These are phyloP conservation scores for Russula griseocarnosa DNA, from an alignment of 768 basidiomycete species.

Conservation along the genomic window DNA sequence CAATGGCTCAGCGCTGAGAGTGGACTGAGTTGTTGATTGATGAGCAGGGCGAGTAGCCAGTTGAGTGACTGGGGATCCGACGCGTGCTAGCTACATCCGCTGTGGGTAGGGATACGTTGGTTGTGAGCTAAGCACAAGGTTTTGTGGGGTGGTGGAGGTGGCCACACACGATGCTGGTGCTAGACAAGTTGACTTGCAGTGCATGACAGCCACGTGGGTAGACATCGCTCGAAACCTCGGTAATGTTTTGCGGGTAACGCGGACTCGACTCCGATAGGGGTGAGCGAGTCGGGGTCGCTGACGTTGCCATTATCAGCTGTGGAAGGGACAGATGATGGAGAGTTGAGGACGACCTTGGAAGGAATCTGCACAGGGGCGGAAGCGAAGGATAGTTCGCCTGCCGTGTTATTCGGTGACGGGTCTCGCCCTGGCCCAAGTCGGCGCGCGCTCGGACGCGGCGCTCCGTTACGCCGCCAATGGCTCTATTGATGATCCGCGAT, in stretches of 20 bases:
- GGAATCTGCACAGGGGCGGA: not conserved
- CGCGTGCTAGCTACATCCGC: not conserved
- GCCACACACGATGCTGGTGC: slow-evolving; percentile 21
- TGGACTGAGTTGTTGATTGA: not conserved
- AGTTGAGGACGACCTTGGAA: not conserved
- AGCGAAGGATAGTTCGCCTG: not conserved
- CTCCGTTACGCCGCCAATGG: not conserved
- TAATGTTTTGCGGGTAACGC: slow-evolving; percentile 1
- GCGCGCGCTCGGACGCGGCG: too few relatives aligned
- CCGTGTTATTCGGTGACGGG: not conserved
- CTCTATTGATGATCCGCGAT: not conserved
- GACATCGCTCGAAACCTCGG: not conserved
- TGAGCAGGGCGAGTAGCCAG: not conserved
- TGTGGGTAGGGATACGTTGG: not conserved
- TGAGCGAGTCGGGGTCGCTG: not conserved
- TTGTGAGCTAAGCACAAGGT: not conserved
- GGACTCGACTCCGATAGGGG: not conserved
- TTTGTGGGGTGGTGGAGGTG: not conserved
- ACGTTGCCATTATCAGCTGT: not conserved
- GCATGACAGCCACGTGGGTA: not conserved
- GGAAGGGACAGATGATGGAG: not conserved
- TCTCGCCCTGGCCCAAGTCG: not conserved
- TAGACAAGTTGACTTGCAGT: slow-evolving; percentile 1
- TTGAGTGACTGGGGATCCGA: not conserved
- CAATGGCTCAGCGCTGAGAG: not conserved